Conservation (phyloP, 2,329 filamentous ascomycete species). For the Chaetomiaceae sp. region DNA sequence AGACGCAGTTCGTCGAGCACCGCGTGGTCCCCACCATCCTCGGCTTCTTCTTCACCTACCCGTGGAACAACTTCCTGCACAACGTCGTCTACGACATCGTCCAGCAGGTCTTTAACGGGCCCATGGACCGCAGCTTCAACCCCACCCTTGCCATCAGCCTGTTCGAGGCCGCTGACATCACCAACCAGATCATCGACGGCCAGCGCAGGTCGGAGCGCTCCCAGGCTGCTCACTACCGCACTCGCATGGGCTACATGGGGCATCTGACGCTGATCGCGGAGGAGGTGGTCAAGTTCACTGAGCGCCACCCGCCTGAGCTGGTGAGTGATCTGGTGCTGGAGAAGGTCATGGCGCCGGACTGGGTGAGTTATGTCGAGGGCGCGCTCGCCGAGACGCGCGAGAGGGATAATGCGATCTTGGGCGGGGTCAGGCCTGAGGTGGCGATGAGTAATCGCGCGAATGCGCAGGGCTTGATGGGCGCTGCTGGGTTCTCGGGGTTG, state of each 20-base stretch:
- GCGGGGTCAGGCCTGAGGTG: conserved; percentile 87
- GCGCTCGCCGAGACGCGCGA: conserved; percentile 89
- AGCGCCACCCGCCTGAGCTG: conserved; percentile 82
- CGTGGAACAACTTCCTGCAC: conserved; percentile 99
- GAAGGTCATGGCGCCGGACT: conserved; percentile 80
- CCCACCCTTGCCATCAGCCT: conserved; percentile 82
- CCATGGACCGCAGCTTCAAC: conserved; percentile 95
- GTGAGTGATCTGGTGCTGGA: conserved; percentile 79
- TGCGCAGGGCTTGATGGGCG: conserved; percentile 41
- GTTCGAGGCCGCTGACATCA: conserved; percentile 85
- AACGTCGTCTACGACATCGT: conserved; percentile 99
- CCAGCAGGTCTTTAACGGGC: conserved; percentile 97
- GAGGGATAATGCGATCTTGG: conserved; percentile 95
- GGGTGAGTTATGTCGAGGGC: conserved; percentile 92
- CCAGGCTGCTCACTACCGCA: conserved; percentile 74
- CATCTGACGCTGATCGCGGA: conserved; percentile 95
- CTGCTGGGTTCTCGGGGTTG: conserved; percentile 44
- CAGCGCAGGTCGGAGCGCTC: conserved; percentile 82
- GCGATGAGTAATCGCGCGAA: conserved; percentile 70
- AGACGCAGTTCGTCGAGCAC: conserved; percentile 94
- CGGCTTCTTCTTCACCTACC: conserved; percentile 96
- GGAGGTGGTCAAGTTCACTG: conserved; percentile 97
- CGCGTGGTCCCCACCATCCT: conserved; percentile 92
- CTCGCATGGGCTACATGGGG: conserved; percentile 96
- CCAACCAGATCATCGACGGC: conserved; percentile 84